Evolutionary conservation across 1,139 yeast genomes (phyloP).

Genomic region (Saccharomyces hybrid): DNA sequence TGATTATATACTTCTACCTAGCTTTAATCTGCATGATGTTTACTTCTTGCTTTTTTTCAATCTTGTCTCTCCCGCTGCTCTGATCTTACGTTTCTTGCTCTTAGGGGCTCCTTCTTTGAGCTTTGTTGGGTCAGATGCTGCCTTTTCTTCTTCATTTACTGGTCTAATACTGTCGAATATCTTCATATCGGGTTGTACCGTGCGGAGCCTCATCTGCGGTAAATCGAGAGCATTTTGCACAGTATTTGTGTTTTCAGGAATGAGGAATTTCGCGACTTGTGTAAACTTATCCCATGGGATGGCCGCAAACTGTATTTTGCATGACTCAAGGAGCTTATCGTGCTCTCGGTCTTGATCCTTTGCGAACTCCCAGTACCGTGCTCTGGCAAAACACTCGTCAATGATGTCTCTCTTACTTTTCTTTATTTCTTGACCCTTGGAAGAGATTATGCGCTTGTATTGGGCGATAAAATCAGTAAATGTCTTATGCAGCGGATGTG

Average conservation of each 20-base stretch:
- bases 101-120: slow-evolving; percentile 10
- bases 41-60: slow-evolving; percentile 30
- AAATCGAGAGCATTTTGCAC: slow-evolving; percentile 56
- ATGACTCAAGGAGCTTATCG: slow-evolving; percentile 34
- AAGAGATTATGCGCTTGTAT: slow-evolving; percentile 35
- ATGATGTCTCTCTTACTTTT: slow-evolving; percentile 31
- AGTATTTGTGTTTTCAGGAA: slow-evolving; percentile 56
- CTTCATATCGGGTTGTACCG: neutral
- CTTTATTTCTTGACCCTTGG: slow-evolving; percentile 16
- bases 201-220: slow-evolving; percentile 17
- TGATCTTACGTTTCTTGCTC: slow-evolving; percentile 49
- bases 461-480: slow-evolving; percentile 49
- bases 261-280: slow-evolving; percentile 47
- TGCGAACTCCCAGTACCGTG: slow-evolving; percentile 44
- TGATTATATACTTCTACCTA: neutral
- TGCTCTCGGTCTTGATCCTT: slow-evolving; percentile 31
- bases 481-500: slow-evolving; percentile 56
- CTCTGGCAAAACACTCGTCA: slow-evolving; percentile 50
- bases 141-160: slow-evolving; percentile 3
- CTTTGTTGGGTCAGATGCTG: slow-evolving; percentile 4
- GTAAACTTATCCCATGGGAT: slow-evolving; percentile 84
- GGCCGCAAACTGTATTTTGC: slow-evolving; percentile 54
- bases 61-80: slow-evolving; percentile 63
- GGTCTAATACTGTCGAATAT: slow-evolving; percentile 2
- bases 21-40: neutral